phyloP scores from a whole-genome alignment of 1,284 basidiomycete genomes.

The Veloboletus limbatus region DNA sequence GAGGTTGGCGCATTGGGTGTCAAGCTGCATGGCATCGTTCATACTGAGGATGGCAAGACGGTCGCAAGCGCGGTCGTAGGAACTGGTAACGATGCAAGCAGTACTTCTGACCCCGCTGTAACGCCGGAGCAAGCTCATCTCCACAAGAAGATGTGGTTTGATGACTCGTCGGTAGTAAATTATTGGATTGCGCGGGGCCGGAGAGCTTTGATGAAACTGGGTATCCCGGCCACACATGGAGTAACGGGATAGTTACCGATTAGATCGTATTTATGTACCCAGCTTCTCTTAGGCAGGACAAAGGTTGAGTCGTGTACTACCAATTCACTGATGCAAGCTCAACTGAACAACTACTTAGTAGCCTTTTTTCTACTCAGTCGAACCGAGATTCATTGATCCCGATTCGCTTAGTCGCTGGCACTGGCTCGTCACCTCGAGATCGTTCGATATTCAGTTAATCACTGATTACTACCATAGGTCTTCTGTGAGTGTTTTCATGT shows the following conservation, averaged over 20 bases:
- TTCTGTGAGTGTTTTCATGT: no score
- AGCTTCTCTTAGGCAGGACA: no score
- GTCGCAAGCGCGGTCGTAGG: neutral
- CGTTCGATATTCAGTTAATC: no score
- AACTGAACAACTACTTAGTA: no score
- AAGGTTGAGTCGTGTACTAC: no score
- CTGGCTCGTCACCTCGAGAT: no score
- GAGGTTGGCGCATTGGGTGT: neutral
- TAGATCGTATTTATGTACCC: no score
- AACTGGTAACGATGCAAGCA: slow-evolving; percentile 18
- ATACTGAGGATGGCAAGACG: neutral
- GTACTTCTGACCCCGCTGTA: slow-evolving; percentile 5
- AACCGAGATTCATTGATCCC: no score
- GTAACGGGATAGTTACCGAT: slow-evolving; percentile 22
- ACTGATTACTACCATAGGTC: no score
- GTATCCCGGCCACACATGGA: slow-evolving; percentile 48
- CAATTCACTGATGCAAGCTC: no score
- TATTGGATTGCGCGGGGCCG: slow-evolving; percentile 56
- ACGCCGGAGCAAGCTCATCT: slow-evolving; percentile 7
- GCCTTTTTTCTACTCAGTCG: no score
- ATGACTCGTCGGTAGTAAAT: slow-evolving; percentile 39
- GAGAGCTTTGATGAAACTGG: slow-evolving; percentile 45
- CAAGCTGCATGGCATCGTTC: neutral
- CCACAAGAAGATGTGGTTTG: slow-evolving; percentile 51
- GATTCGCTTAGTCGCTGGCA: no score